These are phyloP conservation scores for Aspergillus sclerotialis DNA, from an alignment of 2,329 filamentous ascomycete genomes.

Conservation along the genomic window DNA sequence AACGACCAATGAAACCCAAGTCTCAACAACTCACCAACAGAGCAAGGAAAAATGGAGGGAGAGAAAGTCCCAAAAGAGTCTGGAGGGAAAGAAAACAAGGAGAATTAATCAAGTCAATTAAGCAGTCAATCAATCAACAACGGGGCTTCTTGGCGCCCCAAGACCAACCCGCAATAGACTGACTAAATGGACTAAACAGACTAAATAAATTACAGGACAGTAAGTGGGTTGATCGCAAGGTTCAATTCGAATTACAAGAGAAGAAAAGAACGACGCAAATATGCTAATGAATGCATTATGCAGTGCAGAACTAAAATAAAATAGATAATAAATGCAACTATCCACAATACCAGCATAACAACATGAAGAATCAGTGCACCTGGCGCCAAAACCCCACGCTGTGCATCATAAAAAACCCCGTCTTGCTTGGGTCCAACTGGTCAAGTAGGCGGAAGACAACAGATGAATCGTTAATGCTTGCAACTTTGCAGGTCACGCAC, in stretches of 20 bases:
- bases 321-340: constrained; percentile 14
- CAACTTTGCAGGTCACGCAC: background rate
- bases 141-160: constrained; percentile 2
- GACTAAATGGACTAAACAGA: no score
- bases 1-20: constrained; percentile 6
- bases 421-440: background rate
- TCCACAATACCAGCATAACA: constrained; percentile 11
- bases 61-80: constrained; percentile 2
- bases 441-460: constrained; percentile 2
- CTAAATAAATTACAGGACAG: no score
- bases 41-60: constrained; percentile 1
- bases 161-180: background rate
- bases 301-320: constrained; percentile 2
- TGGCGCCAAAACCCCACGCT: constrained; percentile 38
- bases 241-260: no score
- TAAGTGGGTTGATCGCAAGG: no score
- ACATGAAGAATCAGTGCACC: constrained; percentile 23
- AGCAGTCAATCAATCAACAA: constrained; percentile 2
- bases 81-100: constrained; percentile 1
- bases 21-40: constrained; percentile 3
- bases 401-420: constrained; percentile 28
- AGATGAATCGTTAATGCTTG: background rate
- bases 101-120: constrained; percentile 1
- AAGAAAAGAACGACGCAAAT: constrained; percentile 7
- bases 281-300: constrained; percentile 11